Percentiles rank a stretch among this genome's conserved stretches.
These are phyloP conservation scores for Begonia masoniana DNA, from an alignment of 306 rosid species.

Conservation along the genomic window DNA sequence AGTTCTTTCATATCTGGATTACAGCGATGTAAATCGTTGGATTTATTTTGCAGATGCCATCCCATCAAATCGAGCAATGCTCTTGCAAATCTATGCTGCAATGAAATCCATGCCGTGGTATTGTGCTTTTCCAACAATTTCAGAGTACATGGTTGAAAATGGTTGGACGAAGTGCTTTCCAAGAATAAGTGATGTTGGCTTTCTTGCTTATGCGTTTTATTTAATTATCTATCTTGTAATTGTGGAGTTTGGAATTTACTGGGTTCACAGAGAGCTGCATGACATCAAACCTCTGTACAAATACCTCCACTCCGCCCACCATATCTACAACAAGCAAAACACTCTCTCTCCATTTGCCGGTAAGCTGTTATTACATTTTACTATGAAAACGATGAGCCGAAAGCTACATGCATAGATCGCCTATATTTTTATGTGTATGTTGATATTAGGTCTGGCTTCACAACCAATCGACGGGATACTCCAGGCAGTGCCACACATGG, in stretches of 20 bases:
- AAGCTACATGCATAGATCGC: too few species aligned
- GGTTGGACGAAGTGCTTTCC: conserved; percentile 75
- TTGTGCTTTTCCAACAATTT: conserved; percentile 50
- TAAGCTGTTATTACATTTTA: conserved; percentile 11
- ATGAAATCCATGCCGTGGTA: conserved; percentile 93
- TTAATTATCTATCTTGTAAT: conserved; percentile 41
- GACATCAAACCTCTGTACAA: conserved; percentile 91
- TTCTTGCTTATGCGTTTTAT: conserved; percentile 36
- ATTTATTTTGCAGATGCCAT: conserved; percentile 59
- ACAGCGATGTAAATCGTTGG: too few species aligned
- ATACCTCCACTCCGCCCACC: conserved; percentile 82
- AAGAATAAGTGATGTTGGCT: conserved; percentile 47
- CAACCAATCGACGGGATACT: conserved; percentile 91
- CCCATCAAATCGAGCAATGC: conserved; percentile 67
- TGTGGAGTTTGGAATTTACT: conserved; percentile 82
- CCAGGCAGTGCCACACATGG: conserved; percentile 67
- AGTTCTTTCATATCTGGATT: too few species aligned
- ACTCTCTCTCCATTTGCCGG: conserved; percentile 98
- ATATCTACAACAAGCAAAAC: conserved; percentile 80
- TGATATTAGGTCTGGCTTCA: conserved; percentile 76
- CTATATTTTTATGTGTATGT: too few species aligned
- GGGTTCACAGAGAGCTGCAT: conserved; percentile 88
- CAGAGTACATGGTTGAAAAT: conserved; percentile 66
- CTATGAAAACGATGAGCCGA: too few species aligned
- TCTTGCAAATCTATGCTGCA: conserved; percentile 66